phyloP scores from a whole-genome alignment of 2,329 filamentous ascomycete genomes.

The Alternaria longipes region DNA sequence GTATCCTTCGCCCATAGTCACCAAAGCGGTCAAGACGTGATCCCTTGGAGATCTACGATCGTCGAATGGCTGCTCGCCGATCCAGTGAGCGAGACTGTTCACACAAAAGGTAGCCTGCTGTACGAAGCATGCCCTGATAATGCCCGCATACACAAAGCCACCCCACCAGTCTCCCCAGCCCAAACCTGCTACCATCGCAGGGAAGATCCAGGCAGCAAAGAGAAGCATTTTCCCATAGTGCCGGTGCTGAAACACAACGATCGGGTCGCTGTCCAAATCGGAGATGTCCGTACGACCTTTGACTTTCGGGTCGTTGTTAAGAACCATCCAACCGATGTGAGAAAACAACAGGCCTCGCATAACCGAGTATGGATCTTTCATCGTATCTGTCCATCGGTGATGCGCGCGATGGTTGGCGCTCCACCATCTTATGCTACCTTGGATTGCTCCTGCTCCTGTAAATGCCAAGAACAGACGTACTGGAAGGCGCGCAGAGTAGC shows the following conservation, averaged over 20 bases:
- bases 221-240: slow-evolving; percentile 56
- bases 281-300: slow-evolving; percentile 60
- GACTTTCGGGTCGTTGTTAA: slow-evolving; percentile 61
- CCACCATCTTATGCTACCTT: slow-evolving; percentile 61
- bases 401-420: slow-evolving; percentile 59
- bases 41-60: slow-evolving; percentile 51
- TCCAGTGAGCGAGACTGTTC: slow-evolving; percentile 62
- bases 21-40: slow-evolving; percentile 51
- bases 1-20: slow-evolving; percentile 54
- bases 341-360: slow-evolving; percentile 59
- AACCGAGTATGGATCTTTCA: slow-evolving; percentile 60
- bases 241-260: slow-evolving; percentile 59
- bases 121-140: slow-evolving; percentile 59
- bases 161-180: slow-evolving; percentile 60
- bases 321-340: slow-evolving; percentile 61
- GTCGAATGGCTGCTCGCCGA: slow-evolving; percentile 56
- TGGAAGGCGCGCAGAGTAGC: slow-evolving; percentile 55
- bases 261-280: slow-evolving; percentile 60
- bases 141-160: slow-evolving; percentile 60
- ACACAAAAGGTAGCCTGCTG: slow-evolving; percentile 64
- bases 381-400: slow-evolving; percentile 61
- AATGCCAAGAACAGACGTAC: slow-evolving; percentile 58
- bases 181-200: slow-evolving; percentile 56
- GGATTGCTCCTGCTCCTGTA: slow-evolving; percentile 57
- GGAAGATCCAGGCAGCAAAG: slow-evolving; percentile 56